These are phyloP conservation scores for Kwoniella dendrophila DNA, from an alignment of 768 basidiomycete species.

Conservation along the genomic window DNA sequence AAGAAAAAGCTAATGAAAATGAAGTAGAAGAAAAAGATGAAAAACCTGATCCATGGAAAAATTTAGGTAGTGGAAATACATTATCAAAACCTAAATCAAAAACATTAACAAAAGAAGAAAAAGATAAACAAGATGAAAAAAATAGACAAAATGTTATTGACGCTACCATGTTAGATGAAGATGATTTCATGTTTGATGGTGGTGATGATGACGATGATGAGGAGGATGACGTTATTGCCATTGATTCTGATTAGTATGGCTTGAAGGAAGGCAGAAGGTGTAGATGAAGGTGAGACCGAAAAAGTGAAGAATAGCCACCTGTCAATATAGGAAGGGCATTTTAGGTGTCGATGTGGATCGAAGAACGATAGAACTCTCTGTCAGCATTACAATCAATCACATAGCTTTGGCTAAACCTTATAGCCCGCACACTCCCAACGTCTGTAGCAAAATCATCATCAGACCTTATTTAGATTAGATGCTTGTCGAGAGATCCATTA, in stretches of 20 bases:
- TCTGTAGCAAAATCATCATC: no score
- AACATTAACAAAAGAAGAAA: constrained; percentile 56
- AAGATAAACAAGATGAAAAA: constrained; percentile 55
- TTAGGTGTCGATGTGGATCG: no score
- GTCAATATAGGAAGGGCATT: no score
- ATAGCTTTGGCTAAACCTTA: no score
- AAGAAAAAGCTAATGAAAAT: constrained; percentile 59
- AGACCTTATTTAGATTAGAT: no score
- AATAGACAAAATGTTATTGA: constrained; percentile 56
- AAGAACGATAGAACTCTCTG: no score
- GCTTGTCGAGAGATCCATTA: no score
- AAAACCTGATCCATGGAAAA: constrained; percentile 57
- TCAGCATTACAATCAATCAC: no score
- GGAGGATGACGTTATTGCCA: constrained; percentile 74
- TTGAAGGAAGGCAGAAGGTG: no score
- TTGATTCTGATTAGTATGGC: constrained; percentile 75
- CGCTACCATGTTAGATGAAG: constrained; percentile 50
- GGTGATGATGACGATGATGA: constrained; percentile 77
- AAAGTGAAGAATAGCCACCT: no score
- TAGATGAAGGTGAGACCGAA: no score
- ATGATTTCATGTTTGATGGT: constrained; percentile 58
- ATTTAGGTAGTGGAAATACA: constrained; percentile 53
- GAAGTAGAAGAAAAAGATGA: constrained; percentile 61
- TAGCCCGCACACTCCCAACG: no score
- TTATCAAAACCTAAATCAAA: constrained; percentile 21